Evolutionary conservation across 23 red algal species (phyloP).

Genomic region (Gracilaria domingensis): DNA sequence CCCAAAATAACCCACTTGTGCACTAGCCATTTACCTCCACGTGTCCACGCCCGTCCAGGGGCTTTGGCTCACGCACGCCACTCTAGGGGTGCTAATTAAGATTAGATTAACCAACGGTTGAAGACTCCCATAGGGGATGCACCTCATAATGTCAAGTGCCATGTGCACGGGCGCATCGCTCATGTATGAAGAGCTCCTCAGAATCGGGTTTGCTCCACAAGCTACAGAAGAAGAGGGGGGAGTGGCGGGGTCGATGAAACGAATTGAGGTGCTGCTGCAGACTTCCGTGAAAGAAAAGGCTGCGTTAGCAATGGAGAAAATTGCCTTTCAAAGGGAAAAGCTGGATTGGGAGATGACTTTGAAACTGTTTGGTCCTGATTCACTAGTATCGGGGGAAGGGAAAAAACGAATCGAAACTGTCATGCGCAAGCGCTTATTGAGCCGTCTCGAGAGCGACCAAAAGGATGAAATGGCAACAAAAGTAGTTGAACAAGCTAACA

Average conservation of each 20-base stretch:
- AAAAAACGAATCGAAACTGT: neutral
- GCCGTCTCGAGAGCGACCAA: neutral
- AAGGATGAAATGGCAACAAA: neutral
- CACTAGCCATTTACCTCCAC: too few species aligned
- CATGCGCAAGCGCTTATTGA: neutral
- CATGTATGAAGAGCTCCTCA: too few species aligned
- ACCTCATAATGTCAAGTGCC: too few species aligned
- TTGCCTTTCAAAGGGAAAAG: neutral
- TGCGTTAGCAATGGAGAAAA: neutral
- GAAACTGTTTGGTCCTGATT: neutral
- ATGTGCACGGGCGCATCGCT: too few species aligned
- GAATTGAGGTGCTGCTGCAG: neutral
- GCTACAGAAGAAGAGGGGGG: too few species aligned
- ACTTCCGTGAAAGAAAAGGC: neutral
- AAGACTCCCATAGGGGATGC: too few species aligned
- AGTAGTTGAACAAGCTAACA: neutral
- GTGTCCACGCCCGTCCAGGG: too few species aligned
- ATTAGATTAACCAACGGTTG: too few species aligned
- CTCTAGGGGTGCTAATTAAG: too few species aligned
- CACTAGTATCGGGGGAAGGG: neutral
- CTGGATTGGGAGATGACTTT: neutral
- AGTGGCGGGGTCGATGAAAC: neutral
- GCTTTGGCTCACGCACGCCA: too few species aligned
- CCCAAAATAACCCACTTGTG: too few species aligned
- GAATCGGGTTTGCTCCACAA: too few species aligned